Evolutionary conservation across 2,329 filamentous ascomycete genomes (phyloP).

Genomic region (Pseudogymnoascus sp.): DNA sequence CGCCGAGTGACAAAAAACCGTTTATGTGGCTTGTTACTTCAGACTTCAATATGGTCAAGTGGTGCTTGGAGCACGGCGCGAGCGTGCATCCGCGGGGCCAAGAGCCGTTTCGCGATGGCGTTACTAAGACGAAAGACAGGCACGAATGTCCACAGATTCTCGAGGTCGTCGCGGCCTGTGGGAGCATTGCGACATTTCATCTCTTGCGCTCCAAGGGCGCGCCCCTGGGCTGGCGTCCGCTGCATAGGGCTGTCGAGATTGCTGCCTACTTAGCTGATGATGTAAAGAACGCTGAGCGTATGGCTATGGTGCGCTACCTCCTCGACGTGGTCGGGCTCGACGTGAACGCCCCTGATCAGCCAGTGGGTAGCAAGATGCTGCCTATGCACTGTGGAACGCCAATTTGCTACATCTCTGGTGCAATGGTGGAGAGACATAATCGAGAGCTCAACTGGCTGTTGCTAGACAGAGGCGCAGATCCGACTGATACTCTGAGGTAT

Average conservation of each 20-base stretch:
- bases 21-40: conserved; percentile 11
- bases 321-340: conserved; percentile 4
- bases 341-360: conserved; percentile 6
- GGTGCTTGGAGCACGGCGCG: conserved; percentile 12
- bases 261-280: not conserved
- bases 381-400: conserved; percentile 8
- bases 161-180: not conserved
- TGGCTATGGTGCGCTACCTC: conserved; percentile 7
- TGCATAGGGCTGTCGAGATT: conserved; percentile 1
- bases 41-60: conserved; percentile 8
- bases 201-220: conserved; percentile 1
- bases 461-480: conserved; percentile 12
- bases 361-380: not conserved
- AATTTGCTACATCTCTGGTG: conserved; percentile 10
- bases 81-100: not conserved
- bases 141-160: not conserved
- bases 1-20: not conserved
- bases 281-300: not conserved
- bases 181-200: not conserved
- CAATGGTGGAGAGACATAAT: not conserved
- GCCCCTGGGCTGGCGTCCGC: not conserved
- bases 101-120: not conserved
- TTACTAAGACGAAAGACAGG: not conserved
- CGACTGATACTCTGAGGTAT: not conserved
- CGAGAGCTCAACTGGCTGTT: conserved; percentile 9